Base-by-base conservation (phyloP, 2,329 filamentous ascomycete genomes). In the Trichoderma semiorbis region DNA sequence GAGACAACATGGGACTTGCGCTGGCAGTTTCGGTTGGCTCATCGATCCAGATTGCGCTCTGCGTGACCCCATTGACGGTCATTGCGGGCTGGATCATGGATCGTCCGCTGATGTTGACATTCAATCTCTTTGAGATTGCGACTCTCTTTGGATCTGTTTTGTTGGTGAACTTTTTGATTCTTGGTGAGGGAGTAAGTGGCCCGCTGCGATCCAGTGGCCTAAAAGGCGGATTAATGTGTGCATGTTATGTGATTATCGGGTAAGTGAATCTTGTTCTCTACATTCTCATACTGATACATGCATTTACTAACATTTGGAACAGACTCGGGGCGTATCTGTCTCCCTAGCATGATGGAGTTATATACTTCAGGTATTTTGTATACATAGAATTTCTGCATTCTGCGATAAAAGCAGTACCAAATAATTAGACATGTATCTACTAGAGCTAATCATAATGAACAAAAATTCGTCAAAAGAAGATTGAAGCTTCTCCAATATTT, bases 71-170 rank as follows among this genome's bases (percentile, higher is more conserved):
- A 0, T 79, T 90, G 57, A 85, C 89, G 3, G 86, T 91, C 14
- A 80, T 90, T 3, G 84, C 89, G 11, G 88, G 87, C 16, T 91
- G 89, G 89, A 82, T 83, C 73, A 80, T 90, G 75, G 77, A 82
- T 14, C 84, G 85, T 50, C 84, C 88, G 24, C 85, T 90, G 79
- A 84, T 88, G n/a, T 84, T 94, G 63, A 91, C 92, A 75, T 94
- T 94, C 80, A 91, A 91, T 75, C 86, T 90, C 43, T 94, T 94
- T 78, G 92, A 94, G 82, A 93, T 91, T 0, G 89, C 93, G 24
- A 89, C 90, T 47, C 86, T 94, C 76, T 91, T 93, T 76, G 87
- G 92, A 5, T 89, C 86, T 3, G 90, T 92, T 3, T 84, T 93
- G 72, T 88, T 94, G 62, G 91, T 93, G 76, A 93, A 93, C 79